Conservation (phyloP, 1,284 basidiomycete species). For the Pseudozyma hubeiensis region DNA sequence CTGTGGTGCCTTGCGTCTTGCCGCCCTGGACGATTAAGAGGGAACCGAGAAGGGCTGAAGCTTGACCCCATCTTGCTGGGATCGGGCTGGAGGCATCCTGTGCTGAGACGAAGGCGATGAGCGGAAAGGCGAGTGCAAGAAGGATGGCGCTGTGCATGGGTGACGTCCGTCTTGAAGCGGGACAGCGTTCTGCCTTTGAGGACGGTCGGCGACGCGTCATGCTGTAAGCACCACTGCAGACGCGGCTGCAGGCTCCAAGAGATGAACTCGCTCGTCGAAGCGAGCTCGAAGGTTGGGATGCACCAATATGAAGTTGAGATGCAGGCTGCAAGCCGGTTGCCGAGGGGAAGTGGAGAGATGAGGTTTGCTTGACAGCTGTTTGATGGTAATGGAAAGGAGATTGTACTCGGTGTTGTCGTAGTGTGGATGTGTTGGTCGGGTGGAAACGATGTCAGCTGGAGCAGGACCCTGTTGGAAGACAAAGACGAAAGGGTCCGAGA, state of each 20-base stretch:
- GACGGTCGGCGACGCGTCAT: constrained; percentile 7
- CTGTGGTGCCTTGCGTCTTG: constrained; percentile 55
- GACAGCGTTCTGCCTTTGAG: neutral
- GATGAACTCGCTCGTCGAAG: constrained; percentile 34
- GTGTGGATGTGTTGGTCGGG: constrained; percentile 1
- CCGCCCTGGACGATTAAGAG: constrained; percentile 60
- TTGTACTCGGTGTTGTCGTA: neutral
- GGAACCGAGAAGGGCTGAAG: constrained; percentile 49
- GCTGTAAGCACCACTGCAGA: neutral
- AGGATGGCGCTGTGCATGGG: neutral
- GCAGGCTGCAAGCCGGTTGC: constrained; percentile 29
- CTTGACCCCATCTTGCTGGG: constrained; percentile 58
- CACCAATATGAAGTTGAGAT: constrained; percentile 38
- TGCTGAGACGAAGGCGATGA: constrained; percentile 18
- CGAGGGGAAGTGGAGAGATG: constrained; percentile 6
- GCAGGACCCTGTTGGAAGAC: constrained; percentile 6
- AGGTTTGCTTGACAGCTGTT: neutral
- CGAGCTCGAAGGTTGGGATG: constrained; percentile 25
- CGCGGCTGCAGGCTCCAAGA: constrained; percentile 2
- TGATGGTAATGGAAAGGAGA: neutral
- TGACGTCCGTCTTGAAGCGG: neutral
- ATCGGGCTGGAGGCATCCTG: constrained; percentile 8
- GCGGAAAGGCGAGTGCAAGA: constrained; percentile 6
- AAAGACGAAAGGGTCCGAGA: constrained; percentile 13
- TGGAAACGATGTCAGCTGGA: constrained; percentile 2